Conservation (phyloP, 1,139 yeast genomes). For the Pneumocystis sp. region DNA sequence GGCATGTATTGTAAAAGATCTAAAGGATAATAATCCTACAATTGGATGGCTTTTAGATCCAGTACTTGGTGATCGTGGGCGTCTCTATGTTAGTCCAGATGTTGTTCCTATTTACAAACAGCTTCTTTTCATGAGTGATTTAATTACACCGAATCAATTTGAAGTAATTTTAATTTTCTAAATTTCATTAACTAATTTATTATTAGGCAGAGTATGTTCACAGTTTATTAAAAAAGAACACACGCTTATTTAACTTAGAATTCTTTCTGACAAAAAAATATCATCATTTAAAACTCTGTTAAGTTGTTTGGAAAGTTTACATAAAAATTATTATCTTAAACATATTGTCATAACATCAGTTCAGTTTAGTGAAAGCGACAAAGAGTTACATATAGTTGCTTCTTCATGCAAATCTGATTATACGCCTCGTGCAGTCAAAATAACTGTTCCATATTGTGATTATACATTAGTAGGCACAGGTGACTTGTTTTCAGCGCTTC, state of each 20-base stretch:
- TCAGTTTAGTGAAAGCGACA: slow-evolving; percentile 20
- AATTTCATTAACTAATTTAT: neutral
- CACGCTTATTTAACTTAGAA: neutral
- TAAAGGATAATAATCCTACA: slow-evolving; percentile 15
- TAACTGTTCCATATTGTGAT: slow-evolving; percentile 40
- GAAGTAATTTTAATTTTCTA: slow-evolving; percentile 53
- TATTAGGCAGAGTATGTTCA: neutral
- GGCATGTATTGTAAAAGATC: slow-evolving; percentile 29
- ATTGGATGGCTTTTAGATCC: slow-evolving; percentile 52
- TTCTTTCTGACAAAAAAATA: slow-evolving; percentile 28
- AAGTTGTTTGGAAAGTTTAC: slow-evolving; percentile 36
- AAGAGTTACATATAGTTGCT: slow-evolving; percentile 38
- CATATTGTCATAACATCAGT: slow-evolving; percentile 61
- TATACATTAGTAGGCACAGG: slow-evolving; percentile 89
- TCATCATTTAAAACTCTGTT: slow-evolving; percentile 29
- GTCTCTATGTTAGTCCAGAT: slow-evolving; percentile 54
- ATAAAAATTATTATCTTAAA: slow-evolving; percentile 36
- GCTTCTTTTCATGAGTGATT: slow-evolving; percentile 39
- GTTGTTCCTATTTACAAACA: slow-evolving; percentile 51
- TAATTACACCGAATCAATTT: slow-evolving; percentile 83
- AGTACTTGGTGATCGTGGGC: slow-evolving; percentile 76
- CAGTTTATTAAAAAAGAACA: neutral
- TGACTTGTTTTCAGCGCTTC: slow-evolving; percentile 61
- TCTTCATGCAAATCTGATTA: slow-evolving; percentile 24
- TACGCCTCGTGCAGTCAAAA: slow-evolving; percentile 23